phyloP scores from a whole-genome alignment of 2,329 filamentous ascomycete genomes.

The Nemania diffusa region DNA sequence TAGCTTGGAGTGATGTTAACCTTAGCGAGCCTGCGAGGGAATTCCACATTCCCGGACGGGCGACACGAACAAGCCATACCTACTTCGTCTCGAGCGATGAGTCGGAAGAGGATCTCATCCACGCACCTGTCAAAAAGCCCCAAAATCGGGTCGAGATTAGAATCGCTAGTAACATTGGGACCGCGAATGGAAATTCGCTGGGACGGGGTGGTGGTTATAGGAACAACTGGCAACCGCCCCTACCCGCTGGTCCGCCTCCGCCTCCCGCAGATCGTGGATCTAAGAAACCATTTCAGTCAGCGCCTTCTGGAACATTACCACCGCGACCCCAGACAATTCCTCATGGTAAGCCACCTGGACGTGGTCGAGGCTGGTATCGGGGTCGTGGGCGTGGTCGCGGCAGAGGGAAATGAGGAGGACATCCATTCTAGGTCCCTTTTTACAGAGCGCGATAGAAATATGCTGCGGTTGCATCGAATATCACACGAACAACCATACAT shows the following conservation, averaged over 20 bases:
- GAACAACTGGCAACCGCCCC: slow-evolving; percentile 40
- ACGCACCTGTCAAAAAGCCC: slow-evolving; percentile 41
- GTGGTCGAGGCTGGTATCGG: slow-evolving; percentile 50
- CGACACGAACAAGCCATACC: slow-evolving; percentile 45
- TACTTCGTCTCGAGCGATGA: slow-evolving; percentile 50
- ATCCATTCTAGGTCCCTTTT: not conserved
- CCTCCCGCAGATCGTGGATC: slow-evolving; percentile 15
- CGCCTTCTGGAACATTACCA: slow-evolving; percentile 40
- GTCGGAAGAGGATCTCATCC: slow-evolving; percentile 49
- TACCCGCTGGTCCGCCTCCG: slow-evolving; percentile 44
- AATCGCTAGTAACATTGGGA: slow-evolving; percentile 46
- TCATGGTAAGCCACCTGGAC: slow-evolving; percentile 21
- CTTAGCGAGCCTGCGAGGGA: slow-evolving; percentile 17
- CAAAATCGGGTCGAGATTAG: slow-evolving; percentile 41
- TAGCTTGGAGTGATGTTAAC: slow-evolving; percentile 47
- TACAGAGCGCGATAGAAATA: not conserved
- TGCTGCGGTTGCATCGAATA: not conserved
- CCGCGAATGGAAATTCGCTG: slow-evolving; percentile 17
- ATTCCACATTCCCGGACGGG: slow-evolving; percentile 45
- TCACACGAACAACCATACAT: not conserved
- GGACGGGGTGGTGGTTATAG: slow-evolving; percentile 24
- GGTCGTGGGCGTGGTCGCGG: slow-evolving; percentile 38
- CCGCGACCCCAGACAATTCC: slow-evolving; percentile 37
- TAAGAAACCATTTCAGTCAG: slow-evolving; percentile 34
- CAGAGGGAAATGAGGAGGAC: slow-evolving; percentile 29